These are phyloP conservation scores for Hanseniaspora hatyaiensis DNA, from an alignment of 805 yeast genomes.

Conservation along the genomic window DNA sequence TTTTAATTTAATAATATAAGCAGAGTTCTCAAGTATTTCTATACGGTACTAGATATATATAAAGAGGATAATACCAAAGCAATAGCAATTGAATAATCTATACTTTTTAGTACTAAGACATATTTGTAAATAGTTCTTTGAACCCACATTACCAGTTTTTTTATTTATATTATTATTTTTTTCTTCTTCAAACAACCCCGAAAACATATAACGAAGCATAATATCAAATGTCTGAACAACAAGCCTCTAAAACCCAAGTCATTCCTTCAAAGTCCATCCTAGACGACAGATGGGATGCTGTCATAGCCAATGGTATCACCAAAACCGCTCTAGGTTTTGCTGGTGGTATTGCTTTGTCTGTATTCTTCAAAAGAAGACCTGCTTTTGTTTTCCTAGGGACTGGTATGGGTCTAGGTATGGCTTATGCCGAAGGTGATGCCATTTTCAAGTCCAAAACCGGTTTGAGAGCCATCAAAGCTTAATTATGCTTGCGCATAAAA, in stretches of 20 bases:
- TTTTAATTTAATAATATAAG: no score
- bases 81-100: no score
- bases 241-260: conserved; percentile 22
- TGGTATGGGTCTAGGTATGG: conserved; percentile 96
- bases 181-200: not conserved
- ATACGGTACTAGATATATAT: no score
- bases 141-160: no score
- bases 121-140: no score
- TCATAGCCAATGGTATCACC: conserved; percentile 82
- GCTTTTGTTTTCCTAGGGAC: conserved; percentile 97
- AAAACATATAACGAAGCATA: conserved; percentile 1
- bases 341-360: conserved; percentile 85
- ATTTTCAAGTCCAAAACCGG: conserved; percentile 80
- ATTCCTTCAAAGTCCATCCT: conserved; percentile 46
- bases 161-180: no score
- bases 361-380: conserved; percentile 83
- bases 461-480: conserved; percentile 61
- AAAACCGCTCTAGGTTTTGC: conserved; percentile 95
- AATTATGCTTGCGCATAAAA: conserved; percentile 17
- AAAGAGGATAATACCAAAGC: no score
- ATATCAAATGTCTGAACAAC: conserved; percentile 22
- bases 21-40: no score
- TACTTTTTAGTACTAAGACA: no score
- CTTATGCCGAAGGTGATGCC: conserved; percentile 96
- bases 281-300: conserved; percentile 86